phyloP scores from a whole-genome alignment of 768 basidiomycete species.

The Cyclocybe aegerita region DNA sequence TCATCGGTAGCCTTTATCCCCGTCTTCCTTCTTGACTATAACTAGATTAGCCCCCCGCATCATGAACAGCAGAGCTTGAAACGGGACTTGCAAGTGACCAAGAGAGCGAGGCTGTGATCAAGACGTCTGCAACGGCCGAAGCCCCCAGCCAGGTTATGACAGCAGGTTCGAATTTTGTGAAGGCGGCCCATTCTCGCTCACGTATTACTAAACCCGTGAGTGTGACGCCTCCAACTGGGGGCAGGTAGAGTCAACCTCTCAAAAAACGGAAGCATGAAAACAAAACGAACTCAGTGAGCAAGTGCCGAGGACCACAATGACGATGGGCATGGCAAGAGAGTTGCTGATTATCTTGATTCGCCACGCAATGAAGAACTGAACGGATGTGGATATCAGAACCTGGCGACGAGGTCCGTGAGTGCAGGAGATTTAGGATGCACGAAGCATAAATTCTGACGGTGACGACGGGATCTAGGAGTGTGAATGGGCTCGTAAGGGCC shows the following conservation, averaged over 20 bases:
- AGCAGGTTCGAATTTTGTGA: slow-evolving; percentile 10
- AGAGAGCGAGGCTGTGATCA: slow-evolving; percentile 45
- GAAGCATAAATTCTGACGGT: not conserved
- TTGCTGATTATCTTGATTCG: slow-evolving; percentile 34
- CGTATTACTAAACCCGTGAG: not conserved
- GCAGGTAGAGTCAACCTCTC: not conserved
- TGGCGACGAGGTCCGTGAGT: slow-evolving; percentile 6
- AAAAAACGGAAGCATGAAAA: not conserved
- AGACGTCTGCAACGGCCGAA: slow-evolving; percentile 42
- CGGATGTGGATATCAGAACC: slow-evolving; percentile 39
- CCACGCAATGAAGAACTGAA: slow-evolving; percentile 43
- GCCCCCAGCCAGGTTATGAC: slow-evolving; percentile 44
- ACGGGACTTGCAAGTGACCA: slow-evolving; percentile 36
- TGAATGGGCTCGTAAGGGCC: not conserved
- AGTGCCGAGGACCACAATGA: slow-evolving; percentile 28
- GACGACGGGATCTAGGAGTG: slow-evolving; percentile 4
- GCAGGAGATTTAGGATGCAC: not conserved
- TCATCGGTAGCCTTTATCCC: slow-evolving; percentile 35
- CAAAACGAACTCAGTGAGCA: slow-evolving; percentile 28
- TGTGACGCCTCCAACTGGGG: slow-evolving; percentile 5
- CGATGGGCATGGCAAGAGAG: slow-evolving; percentile 19
- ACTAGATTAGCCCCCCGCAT: not conserved
- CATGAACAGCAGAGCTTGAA: not conserved
- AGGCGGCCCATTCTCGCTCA: not conserved
- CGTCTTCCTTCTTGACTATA: slow-evolving; percentile 34